A percentile compares a stretch with the other conserved stretches of the same genome.
These are phyloP conservation scores for Schizosaccharomyces japonicus DNA, from an alignment of 805 yeast genomes.

Conservation along the genomic window DNA sequence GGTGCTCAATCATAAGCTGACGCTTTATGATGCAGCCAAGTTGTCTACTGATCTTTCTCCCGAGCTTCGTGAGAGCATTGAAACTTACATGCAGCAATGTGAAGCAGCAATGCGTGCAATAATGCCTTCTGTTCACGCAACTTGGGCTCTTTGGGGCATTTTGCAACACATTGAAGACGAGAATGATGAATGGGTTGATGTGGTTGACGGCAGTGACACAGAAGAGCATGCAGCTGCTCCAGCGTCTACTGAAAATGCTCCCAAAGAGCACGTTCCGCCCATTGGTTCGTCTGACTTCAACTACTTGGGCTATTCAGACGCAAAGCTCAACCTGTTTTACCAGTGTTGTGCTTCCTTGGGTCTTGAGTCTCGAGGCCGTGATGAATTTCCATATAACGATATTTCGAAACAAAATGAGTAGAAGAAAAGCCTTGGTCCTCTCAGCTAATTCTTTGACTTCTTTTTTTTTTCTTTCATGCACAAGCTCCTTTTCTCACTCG, in stretches of 20 bases:
- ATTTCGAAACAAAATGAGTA: too few species aligned
- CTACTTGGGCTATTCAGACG: not conserved
- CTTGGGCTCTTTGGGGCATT: constrained; percentile 85
- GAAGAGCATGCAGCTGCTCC: not conserved
- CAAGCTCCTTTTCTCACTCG: too few species aligned
- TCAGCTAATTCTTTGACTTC: too few species aligned
- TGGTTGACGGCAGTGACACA: not conserved
- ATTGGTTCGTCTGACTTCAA: not conserved
- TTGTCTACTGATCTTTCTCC: constrained; percentile 11
- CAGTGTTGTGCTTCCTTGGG: not conserved
- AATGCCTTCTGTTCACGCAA: constrained; percentile 57
- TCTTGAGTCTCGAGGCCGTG: not conserved
- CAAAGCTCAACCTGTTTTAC: not conserved
- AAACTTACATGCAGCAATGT: constrained; percentile 25
- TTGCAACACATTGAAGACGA: not conserved
- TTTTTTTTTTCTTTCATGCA: too few species aligned
- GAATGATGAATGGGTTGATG: constrained; percentile 2
- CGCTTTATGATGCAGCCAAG: not conserved
- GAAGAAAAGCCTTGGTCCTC: too few species aligned
- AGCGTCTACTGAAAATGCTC: not conserved
- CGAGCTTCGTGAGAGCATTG: constrained; percentile 18
- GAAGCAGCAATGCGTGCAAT: constrained; percentile 47
- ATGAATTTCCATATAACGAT: not conserved
- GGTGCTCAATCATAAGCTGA: constrained; percentile 4
- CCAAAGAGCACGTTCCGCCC: not conserved